Evolutionary conservation across 495 filamentous ascomycete species (phyloP).

Genomic region (Hypoxylon subgilvum): DNA sequence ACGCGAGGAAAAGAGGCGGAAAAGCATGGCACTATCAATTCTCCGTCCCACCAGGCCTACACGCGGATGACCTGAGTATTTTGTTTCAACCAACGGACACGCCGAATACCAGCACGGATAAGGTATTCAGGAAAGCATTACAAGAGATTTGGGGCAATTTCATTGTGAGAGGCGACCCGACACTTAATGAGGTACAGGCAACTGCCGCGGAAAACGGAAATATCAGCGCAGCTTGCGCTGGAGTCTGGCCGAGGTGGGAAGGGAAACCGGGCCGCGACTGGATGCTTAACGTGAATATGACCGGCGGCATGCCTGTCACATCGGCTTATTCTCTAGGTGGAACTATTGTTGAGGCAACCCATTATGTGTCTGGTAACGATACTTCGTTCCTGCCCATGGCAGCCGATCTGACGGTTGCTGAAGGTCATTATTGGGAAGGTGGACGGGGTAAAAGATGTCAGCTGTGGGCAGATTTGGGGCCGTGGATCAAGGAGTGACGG

Average conservation of each 20-base stretch:
- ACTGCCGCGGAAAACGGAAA: constrained; percentile 22
- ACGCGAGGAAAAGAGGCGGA: constrained; percentile 33
- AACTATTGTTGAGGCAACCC: constrained; percentile 15
- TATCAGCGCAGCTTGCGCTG: constrained; percentile 23
- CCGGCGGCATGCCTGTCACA: constrained; percentile 47
- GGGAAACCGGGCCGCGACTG: constrained; percentile 42
- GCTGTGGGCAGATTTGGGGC: constrained; percentile 59
- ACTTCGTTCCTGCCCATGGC: constrained; percentile 44
- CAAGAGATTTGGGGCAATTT: constrained; percentile 58
- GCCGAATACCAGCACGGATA: constrained; percentile 24
- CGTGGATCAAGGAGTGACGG: constrained; percentile 30
- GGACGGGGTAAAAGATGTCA: constrained; percentile 61
- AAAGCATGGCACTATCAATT: constrained; percentile 65
- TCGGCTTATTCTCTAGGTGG: background rate
- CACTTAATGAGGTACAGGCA: constrained; percentile 42
- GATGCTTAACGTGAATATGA: constrained; percentile 61
- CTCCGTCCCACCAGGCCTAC: constrained; percentile 59
- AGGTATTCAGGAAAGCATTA: constrained; percentile 39
- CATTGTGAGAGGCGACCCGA: constrained; percentile 58
- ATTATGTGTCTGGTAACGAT: constrained; percentile 32
- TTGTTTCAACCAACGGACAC: constrained; percentile 21
- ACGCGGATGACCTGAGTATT: constrained; percentile 57
- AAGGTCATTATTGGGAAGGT: constrained; percentile 63
- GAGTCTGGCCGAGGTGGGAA: constrained; percentile 34
- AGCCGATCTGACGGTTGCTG: constrained; percentile 55